Percentiles rank a stretch among this genome's conserved stretches.
Evolutionary conservation across 2,329 filamentous ascomycete genomes (phyloP).

Genomic region (Allantophomopsis cytisporea): DNA sequence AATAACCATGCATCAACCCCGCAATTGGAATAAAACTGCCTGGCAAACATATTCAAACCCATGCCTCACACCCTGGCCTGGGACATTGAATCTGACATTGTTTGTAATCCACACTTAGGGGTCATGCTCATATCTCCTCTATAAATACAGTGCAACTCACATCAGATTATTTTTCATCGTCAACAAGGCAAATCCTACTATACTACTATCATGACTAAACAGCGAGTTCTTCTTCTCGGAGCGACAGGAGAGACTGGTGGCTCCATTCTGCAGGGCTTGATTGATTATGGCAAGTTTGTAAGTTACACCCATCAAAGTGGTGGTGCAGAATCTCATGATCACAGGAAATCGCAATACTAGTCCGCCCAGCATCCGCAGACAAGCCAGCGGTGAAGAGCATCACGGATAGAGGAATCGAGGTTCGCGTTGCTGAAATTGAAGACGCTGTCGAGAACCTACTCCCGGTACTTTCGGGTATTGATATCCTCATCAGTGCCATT

Average conservation of each 20-base stretch:
- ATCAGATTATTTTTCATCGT: too few species aligned
- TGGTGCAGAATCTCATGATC: too few species aligned
- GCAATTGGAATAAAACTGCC: too few species aligned
- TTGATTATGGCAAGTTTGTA: slow-evolving; percentile 18
- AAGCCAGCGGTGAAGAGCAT: slow-evolving; percentile 29
- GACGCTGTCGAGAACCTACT: slow-evolving; percentile 26
- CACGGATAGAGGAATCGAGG: slow-evolving; percentile 24
- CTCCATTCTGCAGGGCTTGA: slow-evolving; percentile 23
- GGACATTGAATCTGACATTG: too few species aligned
- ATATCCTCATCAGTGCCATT: slow-evolving; percentile 30
- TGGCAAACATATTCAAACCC: too few species aligned
- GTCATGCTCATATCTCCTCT: too few species aligned
- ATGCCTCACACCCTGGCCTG: too few species aligned
- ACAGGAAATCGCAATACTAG: slow-evolving; percentile 30
- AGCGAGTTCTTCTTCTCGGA: slow-evolving; percentile 22
- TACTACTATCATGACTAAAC: not conserved
- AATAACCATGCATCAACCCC: too few species aligned
- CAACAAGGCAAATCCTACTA: too few species aligned
- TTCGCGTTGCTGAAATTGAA: slow-evolving; percentile 27
- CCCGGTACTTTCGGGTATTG: slow-evolving; percentile 24
- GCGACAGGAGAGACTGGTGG: slow-evolving; percentile 27
- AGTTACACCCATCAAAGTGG: slow-evolving; percentile 1
- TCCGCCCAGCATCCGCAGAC: slow-evolving; percentile 28
- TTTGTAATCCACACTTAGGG: too few species aligned
- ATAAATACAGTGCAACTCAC: too few species aligned